A percentile compares a stretch with the other conserved stretches of the same genome.
Conservation (phyloP, 2,329 filamentous ascomycete genomes). For the Ilyonectria robusta region DNA sequence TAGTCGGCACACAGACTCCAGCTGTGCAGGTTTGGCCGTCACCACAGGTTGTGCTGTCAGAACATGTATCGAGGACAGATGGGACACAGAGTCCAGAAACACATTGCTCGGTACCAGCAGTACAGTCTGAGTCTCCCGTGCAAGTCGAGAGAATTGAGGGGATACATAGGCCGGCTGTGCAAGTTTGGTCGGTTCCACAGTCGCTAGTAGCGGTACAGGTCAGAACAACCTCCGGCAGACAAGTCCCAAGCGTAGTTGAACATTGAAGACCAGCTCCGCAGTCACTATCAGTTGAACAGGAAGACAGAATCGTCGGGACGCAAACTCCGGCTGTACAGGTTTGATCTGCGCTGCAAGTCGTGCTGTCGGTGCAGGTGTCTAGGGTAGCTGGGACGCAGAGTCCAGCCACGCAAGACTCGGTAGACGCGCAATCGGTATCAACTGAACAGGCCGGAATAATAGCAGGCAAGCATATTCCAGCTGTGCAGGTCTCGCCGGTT, state of each 20-base stretch:
- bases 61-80: not conserved
- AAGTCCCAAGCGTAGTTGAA: not conserved
- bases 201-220: not conserved
- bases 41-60: not conserved
- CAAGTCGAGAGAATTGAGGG: no score
- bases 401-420: not conserved
- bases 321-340: conserved; percentile 13
- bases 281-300: not conserved
- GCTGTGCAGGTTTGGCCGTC: not conserved
- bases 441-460: not conserved
- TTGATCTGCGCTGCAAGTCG: not conserved
- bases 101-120: not conserved
- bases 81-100: conserved; percentile 4
- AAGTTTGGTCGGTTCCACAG: conserved; percentile 6
- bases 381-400: conserved; percentile 11
- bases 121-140: no score
- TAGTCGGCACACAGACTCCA: not conserved
- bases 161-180: not conserved
- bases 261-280: not conserved
- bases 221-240: conserved; percentile 8
- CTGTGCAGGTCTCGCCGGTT: not conserved
- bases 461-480: conserved; percentile 3
- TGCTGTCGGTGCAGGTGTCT: not conserved
- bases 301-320: not conserved
- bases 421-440: not conserved